Evolutionary conservation across 139 green algal species (phyloP), one percentile per base, ranked within the genome.

Genomic region (Yamagishiella unicocca): DNA sequence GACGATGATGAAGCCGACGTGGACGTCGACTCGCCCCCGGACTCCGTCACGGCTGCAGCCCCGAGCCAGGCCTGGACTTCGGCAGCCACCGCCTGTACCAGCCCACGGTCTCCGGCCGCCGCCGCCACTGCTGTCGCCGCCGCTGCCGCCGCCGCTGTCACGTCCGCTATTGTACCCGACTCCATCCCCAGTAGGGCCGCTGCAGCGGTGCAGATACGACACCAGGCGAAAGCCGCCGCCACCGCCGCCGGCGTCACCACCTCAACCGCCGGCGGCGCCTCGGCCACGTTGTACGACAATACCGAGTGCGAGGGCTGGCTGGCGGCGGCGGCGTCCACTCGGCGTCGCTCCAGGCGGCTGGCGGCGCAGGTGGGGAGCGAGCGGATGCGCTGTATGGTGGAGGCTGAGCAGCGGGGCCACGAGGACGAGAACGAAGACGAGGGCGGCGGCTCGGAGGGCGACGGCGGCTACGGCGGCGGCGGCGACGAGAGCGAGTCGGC

Each of bases 321-420:
- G n/a, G n/a, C n/a, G n/a, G 24, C 70, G 31, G 70, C 74, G 1
- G 55, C 55, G 19, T 55, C 24, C 0, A 9, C 24, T 37, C 40
- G 77, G 37, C 77, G 37, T 24, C 77, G 77, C 5, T 84, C 77
- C 25, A 40, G 62, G 31, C 55, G 77, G 22, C n/a, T 38, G 1
- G 77, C 77, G 8, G 77, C 77, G 38, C 46, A 53, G 24, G 25
- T 76, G 29, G 46, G 61, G 29, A 66, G 24, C 33, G 29, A 85
- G 79, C 61, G 79, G 29, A 10, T 85, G 40, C 61, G 79, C 4
- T 50, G n/a, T 22, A 64, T 85, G 79, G 79, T 75, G 79, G 79
- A 75, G 58, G 79, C 79, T n/a, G 79, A 84, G 77, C 77, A 58
- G 55, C 27, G 58, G 24, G 7, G 22, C 14, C 6, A 58, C 4